Percentiles rank a stretch among this genome's conserved stretches.
Conservation (phyloP, 352 stramenopile species). For the Phytophthora boehmeriae region DNA sequence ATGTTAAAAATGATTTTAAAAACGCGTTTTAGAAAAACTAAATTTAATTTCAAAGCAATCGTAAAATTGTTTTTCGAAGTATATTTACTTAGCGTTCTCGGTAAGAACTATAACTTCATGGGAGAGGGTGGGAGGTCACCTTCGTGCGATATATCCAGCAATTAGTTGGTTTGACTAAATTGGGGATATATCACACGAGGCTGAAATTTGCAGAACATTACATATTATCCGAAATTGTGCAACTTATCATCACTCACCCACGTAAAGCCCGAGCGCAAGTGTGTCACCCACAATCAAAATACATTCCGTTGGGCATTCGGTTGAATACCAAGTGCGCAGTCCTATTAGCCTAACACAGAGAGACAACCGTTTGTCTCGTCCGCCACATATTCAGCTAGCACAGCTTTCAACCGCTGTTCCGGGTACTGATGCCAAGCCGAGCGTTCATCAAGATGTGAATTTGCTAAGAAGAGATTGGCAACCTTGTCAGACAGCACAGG, state of each 20-base stretch:
- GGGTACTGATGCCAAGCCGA: background rate
- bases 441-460: background rate
- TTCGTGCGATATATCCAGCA: no score
- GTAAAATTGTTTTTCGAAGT: no score
- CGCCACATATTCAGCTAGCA: slow-evolving; percentile 4
- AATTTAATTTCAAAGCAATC: no score
- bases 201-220: no score
- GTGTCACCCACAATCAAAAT: background rate
- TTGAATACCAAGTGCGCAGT: background rate
- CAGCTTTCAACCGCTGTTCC: background rate
- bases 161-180: no score
- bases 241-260: slow-evolving; percentile 1
- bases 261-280: background rate
- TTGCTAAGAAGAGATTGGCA: slow-evolving; percentile 1
- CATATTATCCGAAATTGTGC: slow-evolving; percentile 5
- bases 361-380: background rate
- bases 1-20: no score
- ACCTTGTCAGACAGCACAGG: no score
- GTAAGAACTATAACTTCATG: no score
- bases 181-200: no score
- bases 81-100: no score
- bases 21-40: no score
- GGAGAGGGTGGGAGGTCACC: no score
- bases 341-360: background rate
- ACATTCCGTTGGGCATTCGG: background rate